Conservation (phyloP, 2,329 filamentous ascomycete genomes). For the Colletotrichum godetiae region DNA sequence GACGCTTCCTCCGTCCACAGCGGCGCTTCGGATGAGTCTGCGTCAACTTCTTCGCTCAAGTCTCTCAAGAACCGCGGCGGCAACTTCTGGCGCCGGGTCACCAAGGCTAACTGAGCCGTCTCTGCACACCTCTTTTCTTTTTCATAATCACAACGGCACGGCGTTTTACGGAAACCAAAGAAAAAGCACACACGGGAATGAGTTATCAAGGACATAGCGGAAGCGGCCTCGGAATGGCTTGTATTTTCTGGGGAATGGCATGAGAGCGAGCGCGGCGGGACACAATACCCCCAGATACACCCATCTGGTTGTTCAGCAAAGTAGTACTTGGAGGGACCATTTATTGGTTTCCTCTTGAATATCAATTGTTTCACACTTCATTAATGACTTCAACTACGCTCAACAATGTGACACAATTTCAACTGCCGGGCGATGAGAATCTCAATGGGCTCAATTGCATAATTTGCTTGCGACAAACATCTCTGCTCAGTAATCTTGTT, state of each 20-base stretch:
- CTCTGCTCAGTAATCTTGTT: too few species aligned
- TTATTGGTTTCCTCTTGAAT: constrained; percentile 20
- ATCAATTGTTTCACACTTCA: constrained; percentile 7
- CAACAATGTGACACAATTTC: not conserved
- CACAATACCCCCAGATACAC: constrained; percentile 49
- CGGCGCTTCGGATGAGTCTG: constrained; percentile 41
- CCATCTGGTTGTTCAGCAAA: constrained; percentile 18
- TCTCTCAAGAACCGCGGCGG: constrained; percentile 38
- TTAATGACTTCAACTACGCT: too few species aligned
- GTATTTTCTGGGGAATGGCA: constrained; percentile 56
- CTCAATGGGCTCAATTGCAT: not conserved
- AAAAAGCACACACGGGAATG: constrained; percentile 1
- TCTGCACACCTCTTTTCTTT: not conserved
- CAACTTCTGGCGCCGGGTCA: constrained; percentile 54
- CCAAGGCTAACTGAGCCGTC: constrained; percentile 31
- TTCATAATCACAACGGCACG: constrained; percentile 3
- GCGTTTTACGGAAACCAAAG: constrained; percentile 23
- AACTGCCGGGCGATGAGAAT: not conserved
- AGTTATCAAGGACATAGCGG: not conserved
- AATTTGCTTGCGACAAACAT: not conserved
- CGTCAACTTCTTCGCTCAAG: constrained; percentile 25
- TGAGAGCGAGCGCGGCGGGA: constrained; percentile 35
- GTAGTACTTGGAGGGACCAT: constrained; percentile 3
- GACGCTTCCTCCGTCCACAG: constrained; percentile 63
- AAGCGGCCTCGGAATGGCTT: not conserved